phyloP scores from a whole-genome alignment of 2,329 filamentous ascomycete genomes.

The Fusarium denticulatum region DNA sequence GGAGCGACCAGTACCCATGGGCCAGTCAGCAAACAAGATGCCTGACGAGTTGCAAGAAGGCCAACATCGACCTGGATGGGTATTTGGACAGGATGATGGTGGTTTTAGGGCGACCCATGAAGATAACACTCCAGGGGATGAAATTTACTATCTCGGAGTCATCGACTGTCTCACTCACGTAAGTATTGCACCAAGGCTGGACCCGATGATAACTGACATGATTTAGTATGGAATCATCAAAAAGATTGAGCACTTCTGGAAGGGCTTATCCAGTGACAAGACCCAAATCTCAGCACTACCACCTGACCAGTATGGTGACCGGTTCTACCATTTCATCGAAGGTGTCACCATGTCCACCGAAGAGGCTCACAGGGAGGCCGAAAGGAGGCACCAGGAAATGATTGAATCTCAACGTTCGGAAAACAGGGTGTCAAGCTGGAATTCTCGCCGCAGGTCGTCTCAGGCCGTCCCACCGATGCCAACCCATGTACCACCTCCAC shows the following conservation, averaged over 20 bases:
- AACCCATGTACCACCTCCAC: conserved; percentile 57
- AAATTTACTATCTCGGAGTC: conserved; percentile 97
- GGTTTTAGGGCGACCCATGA: conserved; percentile 94
- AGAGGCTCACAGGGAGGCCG: conserved; percentile 76
- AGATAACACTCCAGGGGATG: conserved; percentile 82
- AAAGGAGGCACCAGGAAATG: conserved; percentile 69
- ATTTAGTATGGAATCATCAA: conserved; percentile 90
- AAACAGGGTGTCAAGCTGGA: conserved; percentile 52
- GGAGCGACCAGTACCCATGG: conserved; percentile 93
- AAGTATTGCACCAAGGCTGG: conserved; percentile 55
- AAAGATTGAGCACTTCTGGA: conserved; percentile 96
- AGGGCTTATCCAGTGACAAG: conserved; percentile 85
- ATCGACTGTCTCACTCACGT: conserved; percentile 98
- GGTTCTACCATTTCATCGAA: conserved; percentile 92
- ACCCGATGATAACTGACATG: conserved; percentile 39
- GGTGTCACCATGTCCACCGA: conserved; percentile 91
- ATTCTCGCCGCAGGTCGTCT: conserved; percentile 48
- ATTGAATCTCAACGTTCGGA: conserved; percentile 50
- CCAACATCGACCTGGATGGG: conserved; percentile 73
- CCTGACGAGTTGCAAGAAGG: conserved; percentile 86
- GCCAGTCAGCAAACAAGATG: conserved; percentile 84
- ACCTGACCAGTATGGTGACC: conserved; percentile 89
- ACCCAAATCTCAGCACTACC: conserved; percentile 92
- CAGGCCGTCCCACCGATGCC: conserved; percentile 56
- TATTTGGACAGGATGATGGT: conserved; percentile 94